These are phyloP conservation scores for Dillenia turbinata DNA, from an alignment of 164 flowering plant genomes.

Conservation along the genomic window DNA sequence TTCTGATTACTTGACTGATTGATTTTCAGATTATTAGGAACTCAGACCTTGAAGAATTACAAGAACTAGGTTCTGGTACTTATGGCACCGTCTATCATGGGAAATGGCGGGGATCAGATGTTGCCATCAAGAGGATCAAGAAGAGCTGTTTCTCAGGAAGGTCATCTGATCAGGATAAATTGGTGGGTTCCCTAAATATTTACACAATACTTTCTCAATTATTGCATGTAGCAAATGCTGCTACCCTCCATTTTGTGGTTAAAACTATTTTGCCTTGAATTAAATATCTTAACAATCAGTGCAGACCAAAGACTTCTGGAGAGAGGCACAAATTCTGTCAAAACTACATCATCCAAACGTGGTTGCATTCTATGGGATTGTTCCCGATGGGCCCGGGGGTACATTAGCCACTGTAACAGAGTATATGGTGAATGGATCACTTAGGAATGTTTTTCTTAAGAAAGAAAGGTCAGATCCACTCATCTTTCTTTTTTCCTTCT, in stretches of 20 bases:
- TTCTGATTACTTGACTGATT: constrained; percentile 23
- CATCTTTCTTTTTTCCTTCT: background rate
- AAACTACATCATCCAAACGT: constrained; percentile 92
- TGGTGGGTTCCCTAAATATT: constrained; percentile 39
- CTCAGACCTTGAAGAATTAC: constrained; percentile 85
- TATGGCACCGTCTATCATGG: constrained; percentile 95
- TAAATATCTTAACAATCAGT: background rate
- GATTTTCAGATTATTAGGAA: constrained; percentile 69
- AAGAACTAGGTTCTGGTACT: constrained; percentile 86
- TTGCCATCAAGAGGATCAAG: constrained; percentile 87
- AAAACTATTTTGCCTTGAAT: too few species aligned
- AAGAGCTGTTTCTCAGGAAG: constrained; percentile 83
- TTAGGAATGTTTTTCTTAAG: constrained; percentile 56
- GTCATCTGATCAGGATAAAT: constrained; percentile 77
- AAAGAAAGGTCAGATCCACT: constrained; percentile 50
- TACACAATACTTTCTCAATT: too few species aligned
- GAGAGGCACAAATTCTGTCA: constrained; percentile 77
- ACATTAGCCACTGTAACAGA: constrained; percentile 86
- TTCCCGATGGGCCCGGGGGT: constrained; percentile 80
- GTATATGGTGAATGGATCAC: constrained; percentile 80
- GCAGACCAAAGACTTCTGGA: constrained; percentile 83
- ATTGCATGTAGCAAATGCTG: too few species aligned
- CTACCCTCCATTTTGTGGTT: too few species aligned
- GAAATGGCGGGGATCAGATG: constrained; percentile 91
- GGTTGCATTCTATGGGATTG: constrained; percentile 85